A percentile compares a stretch with the other conserved stretches of the same genome.
phyloP scores from a whole-genome alignment of 345 rosid genomes.

The Arabis alpina region DNA sequence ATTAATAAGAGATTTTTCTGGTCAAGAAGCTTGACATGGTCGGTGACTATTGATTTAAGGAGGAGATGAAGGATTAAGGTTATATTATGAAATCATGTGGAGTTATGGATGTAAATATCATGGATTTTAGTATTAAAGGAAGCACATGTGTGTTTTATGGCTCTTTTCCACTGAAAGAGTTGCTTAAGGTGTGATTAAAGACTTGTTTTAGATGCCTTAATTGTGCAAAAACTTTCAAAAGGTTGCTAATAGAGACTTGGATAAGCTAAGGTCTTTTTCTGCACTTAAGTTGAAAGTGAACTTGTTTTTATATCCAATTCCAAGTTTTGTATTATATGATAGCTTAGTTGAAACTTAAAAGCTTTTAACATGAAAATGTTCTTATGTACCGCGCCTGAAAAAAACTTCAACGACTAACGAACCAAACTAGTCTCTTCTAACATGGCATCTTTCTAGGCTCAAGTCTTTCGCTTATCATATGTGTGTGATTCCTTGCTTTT shows the following conservation, averaged over 20 bases:
- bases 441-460: slow-evolving; percentile 17
- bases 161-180: slow-evolving; percentile 11
- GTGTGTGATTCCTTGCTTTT: slow-evolving; percentile 19
- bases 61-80: too few relatives aligned
- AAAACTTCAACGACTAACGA: slow-evolving; percentile 1
- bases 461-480: not conserved
- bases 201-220: slow-evolving; percentile 16
- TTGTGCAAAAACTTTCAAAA: slow-evolving; percentile 6
- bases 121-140: not conserved
- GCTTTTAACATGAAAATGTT: not conserved
- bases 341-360: not conserved
- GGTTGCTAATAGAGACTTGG: not conserved
- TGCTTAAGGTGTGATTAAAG: slow-evolving; percentile 1
- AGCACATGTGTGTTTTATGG: not conserved
- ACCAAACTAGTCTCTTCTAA: slow-evolving; percentile 25
- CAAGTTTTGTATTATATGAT: slow-evolving; percentile 1
- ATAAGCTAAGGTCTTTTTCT: slow-evolving; percentile 13
- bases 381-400: not conserved
- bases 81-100: not conserved
- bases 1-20: too few relatives aligned
- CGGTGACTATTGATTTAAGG: too few relatives aligned
- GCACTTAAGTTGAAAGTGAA: not conserved
- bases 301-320: not conserved
- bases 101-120: not conserved
- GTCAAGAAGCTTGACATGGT: too few relatives aligned